Conservation (phyloP, 139 green algal species). For the Chlorella sp. region DNA sequence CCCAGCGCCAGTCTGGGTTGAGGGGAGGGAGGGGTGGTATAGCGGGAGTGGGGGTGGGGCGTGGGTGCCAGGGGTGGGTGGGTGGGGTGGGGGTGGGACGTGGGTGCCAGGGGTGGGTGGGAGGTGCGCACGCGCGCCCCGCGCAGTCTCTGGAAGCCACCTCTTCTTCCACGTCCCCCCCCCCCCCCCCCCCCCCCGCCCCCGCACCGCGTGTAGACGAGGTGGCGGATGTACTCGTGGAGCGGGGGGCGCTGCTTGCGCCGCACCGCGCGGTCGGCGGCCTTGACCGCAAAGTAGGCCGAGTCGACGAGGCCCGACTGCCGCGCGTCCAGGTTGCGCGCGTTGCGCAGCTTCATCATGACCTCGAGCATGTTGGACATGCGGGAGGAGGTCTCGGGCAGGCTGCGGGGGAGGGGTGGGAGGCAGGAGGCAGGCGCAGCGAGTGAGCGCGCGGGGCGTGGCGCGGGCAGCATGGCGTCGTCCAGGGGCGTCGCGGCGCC, state of each 20-base stretch:
- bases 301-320: conserved; percentile 83
- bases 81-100: not conserved
- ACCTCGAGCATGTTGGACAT: conserved; percentile 89
- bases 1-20: too few relatives aligned
- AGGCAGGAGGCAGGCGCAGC: not conserved
- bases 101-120: not conserved
- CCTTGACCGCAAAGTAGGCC: conserved; percentile 78
- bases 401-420: conserved; percentile 19
- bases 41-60: too few relatives aligned
- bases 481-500: too few relatives aligned
- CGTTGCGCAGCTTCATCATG: conserved; percentile 88
- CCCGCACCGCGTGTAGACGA: conserved; percentile 68
- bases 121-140: not conserved
- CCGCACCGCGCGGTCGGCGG: conserved; percentile 9
- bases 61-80: not conserved
- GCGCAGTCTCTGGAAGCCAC: not conserved
- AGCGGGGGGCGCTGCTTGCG: conserved; percentile 55
- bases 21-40: not conserved
- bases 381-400: conserved; percentile 66
- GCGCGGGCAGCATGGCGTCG: not conserved
- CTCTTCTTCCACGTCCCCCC: not conserved
- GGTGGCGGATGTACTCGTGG: conserved; percentile 91
- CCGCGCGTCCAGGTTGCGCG: conserved; percentile 81
- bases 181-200: too few relatives aligned
- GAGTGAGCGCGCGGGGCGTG: not conserved